Evolutionary conservation across 805 yeast genomes (phyloP).

Genomic region (Myxozyma udenii): DNA sequence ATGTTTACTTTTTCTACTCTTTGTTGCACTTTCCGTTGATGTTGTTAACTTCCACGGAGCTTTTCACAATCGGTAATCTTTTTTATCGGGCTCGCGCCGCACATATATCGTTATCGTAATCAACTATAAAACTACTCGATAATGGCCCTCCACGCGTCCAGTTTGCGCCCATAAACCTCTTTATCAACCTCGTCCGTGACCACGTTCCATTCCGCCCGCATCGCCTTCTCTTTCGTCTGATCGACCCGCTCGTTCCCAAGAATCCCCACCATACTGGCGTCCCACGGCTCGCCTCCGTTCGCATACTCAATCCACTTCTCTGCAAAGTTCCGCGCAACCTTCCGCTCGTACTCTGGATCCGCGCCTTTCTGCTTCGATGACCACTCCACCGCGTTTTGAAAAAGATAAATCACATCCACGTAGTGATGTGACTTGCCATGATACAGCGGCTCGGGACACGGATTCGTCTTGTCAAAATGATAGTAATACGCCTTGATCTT

Average conservation of each 20-base stretch:
- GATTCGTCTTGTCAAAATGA: slow-evolving; percentile 22
- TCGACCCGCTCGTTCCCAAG: slow-evolving; percentile 2
- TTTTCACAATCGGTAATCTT: too few species aligned
- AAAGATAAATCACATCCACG: slow-evolving; percentile 14
- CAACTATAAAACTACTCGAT: too few species aligned
- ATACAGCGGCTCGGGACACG: slow-evolving; percentile 8
- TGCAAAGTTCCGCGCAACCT: slow-evolving; percentile 8
- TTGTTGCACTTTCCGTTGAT: too few species aligned
- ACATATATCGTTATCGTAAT: too few species aligned
- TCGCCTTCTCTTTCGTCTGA: too few species aligned
- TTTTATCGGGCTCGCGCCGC: too few species aligned
- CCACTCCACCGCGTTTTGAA: slow-evolving; percentile 11
- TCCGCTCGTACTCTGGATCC: slow-evolving; percentile 9
- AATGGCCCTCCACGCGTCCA: slow-evolving; percentile 16
- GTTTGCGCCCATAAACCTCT: slow-evolving; percentile 7
- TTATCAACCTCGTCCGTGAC: slow-evolving; percentile 14
- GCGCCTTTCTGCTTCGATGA: slow-evolving; percentile 1
- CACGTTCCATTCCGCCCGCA: slow-evolving; percentile 18
- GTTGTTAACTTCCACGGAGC: too few species aligned
- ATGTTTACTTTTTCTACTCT: too few species aligned
- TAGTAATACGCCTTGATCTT: slow-evolving; percentile 9
- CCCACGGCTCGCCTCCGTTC: slow-evolving; percentile 14
- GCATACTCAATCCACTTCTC: slow-evolving; percentile 16
- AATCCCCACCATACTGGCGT: slow-evolving; percentile 10
- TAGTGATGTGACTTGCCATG: slow-evolving; percentile 15